Evolutionary conservation across 1,284 basidiomycete genomes (phyloP), one percentile per base, ranked within the genome.

Genomic region (Ustilago loliicola): DNA sequence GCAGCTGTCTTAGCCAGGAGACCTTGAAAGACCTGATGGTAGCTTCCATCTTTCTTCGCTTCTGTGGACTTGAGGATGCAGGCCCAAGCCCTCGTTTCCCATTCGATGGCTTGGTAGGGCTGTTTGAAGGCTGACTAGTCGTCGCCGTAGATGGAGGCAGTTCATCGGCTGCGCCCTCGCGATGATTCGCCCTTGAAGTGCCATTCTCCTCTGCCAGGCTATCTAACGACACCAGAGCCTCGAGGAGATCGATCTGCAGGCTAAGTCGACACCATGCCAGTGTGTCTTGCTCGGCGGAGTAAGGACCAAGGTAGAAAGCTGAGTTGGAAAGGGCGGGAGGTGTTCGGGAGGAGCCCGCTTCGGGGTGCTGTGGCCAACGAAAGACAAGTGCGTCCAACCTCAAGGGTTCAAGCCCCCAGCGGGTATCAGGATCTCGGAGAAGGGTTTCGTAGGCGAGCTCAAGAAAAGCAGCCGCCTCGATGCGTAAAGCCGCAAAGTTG

Each of bases 341-440:
- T 3, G 54, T 13, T 8, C 5, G 50, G 23, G 59, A 47, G 1
- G 23, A 13, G 11, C 27, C 30, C 4, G 9, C 1, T 25, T 17
- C 7, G 10, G 23, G 4, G 23, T 38, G 51, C 15, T 50, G 30
- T 3, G 61, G 65, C 57, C 60, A 68, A 17, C 30, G 48, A 34
- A 73, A 68, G 11, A 61, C 36, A 10, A 68, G 54, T 2, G 65
- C 57, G 25, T 73, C 71, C 27, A 73, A 21, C 19, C 36, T 54
- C 52, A 73, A 13, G 0, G 66, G 65, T 21, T 73, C 71, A 47
- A 73, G 62, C 1, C 65, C 71, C 71, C 71, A 68, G 17, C 71
- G 65, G 25, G 61, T 65, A 29, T 73, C 66, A 19, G 66, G 66
- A 38, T 73, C 71, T 29, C 54, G 48, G 15, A 73, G 58, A 21